Evolutionary conservation across 2,329 filamentous ascomycete genomes (phyloP).

Genomic region (Arthrinium puccinioides): DNA sequence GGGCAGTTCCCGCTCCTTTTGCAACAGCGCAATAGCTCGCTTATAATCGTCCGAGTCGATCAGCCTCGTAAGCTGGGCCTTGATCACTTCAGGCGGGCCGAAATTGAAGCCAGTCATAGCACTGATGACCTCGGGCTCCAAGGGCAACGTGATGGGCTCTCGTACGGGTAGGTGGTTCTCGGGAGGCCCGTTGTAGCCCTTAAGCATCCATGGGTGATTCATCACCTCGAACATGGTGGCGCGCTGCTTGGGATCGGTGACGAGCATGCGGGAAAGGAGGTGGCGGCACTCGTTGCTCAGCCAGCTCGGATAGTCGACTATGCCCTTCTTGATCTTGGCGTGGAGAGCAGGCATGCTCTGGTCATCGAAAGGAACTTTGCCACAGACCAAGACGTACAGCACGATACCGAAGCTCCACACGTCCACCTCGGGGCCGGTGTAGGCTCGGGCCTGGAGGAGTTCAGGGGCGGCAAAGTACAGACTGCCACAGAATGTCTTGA

Average conservation of each 20-base stretch:
- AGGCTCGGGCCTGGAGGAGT: conserved; percentile 84
- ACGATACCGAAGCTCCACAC: conserved; percentile 99
- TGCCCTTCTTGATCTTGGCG: conserved; percentile 96
- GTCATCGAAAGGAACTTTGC: conserved; percentile 97
- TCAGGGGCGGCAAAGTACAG: conserved; percentile 97
- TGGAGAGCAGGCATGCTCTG: conserved; percentile 98
- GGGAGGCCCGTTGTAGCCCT: conserved; percentile 78
- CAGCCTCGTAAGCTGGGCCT: conserved; percentile 71
- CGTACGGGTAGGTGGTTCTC: conserved; percentile 83
- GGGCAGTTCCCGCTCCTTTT: conserved; percentile 56
- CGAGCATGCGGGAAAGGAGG: conserved; percentile 89
- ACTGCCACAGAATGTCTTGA: conserved; percentile 97
- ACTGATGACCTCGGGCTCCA: conserved; percentile 76
- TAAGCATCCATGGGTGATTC: conserved; percentile 91
- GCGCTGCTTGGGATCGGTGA: conserved; percentile 83
- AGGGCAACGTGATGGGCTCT: conserved; percentile 76
- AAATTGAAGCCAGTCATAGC: conserved; percentile 99
- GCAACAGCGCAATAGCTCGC: conserved; percentile 64
- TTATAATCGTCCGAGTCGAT: conserved; percentile 94
- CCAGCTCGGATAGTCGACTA: conserved; percentile 93
- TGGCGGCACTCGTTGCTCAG: conserved; percentile 87
- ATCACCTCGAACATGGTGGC: conserved; percentile 87
- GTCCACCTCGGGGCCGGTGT: conserved; percentile 94
- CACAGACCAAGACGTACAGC: conserved; percentile 91
- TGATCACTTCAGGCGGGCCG: conserved; percentile 78